Base-by-base conservation (phyloP, 495 filamentous ascomycete species). In the Annulohypoxylon maeteangense region DNA sequence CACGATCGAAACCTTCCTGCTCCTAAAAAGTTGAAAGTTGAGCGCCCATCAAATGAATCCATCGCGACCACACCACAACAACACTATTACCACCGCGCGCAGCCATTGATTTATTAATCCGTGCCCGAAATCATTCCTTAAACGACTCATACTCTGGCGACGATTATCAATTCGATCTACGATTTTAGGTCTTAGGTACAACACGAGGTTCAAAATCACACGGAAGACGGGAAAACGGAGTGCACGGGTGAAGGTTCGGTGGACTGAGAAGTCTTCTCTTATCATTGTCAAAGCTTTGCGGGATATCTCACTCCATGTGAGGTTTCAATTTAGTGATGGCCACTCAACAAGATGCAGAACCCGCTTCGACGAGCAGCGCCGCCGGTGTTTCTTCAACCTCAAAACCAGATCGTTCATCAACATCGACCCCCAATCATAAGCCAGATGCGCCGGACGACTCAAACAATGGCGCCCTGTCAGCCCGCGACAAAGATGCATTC, bases 401-500 rank as follows among this genome's bases (percentile, higher is more conserved):
- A 8, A 72, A 75, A 53, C 68, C 75, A 16, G 75, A 75, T 47
- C 64, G 74, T 59, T 62, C 77, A 11, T 77, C 81, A 16, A 65
- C 78, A 7, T 73, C 76, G 7, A 70, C 76, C 5, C 74, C 72
- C 32, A 62, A 67, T 40, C 67, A 74, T 47, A 79, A 73, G 31
- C 63, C 71, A 34, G 76, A 76, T 68, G 76, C 78, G 36, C 79
- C 75, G 54, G 66, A 76, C 47, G 68, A 79, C 25, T 47, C 75
- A 23, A 56, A 68, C 48, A 16, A 67, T 36, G 29, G 55, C 29
- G 40, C 63, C 3, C 61, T 78, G 16, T 74, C 76, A 8, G 71
- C 74, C 47, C 83, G 83, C 76, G 82, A 83, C 72, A 83, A 83
- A 70, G 81, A 81, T 34, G 67, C 76, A 25, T 77, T 81, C 42